Evolutionary conservation across 2,329 filamentous ascomycete species (phyloP).

Genomic region (Clonostachys byssicola): DNA sequence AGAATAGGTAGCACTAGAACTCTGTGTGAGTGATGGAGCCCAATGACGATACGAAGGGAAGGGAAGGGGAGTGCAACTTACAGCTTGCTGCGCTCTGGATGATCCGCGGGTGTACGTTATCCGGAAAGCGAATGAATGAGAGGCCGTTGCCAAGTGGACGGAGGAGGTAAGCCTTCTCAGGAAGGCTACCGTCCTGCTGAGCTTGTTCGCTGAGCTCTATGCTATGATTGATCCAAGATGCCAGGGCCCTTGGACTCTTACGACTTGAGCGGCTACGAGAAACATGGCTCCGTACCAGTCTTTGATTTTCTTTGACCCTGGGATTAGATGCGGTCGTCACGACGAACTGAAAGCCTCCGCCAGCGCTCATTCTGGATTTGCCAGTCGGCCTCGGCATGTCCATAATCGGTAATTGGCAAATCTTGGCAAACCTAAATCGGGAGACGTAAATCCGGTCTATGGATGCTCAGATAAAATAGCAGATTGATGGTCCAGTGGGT

Average conservation of each 20-base stretch:
- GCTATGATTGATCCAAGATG: background rate
- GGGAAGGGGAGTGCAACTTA: too few species aligned
- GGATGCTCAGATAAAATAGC: background rate
- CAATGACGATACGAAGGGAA: background rate
- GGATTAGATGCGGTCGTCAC: background rate
- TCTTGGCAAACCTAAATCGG: background rate
- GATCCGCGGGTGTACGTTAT: background rate
- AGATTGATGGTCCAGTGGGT: background rate
- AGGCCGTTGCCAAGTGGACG: background rate
- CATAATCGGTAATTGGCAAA: background rate
- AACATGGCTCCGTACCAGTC: background rate
- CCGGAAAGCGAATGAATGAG: background rate
- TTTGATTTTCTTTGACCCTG: background rate
- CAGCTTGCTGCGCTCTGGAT: background rate
- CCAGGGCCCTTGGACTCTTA: background rate
- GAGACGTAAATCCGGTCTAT: background rate
- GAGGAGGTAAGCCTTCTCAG: too few species aligned
- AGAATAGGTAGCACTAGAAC: background rate
- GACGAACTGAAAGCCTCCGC: background rate
- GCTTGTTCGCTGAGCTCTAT: background rate
- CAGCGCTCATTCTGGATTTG: background rate
- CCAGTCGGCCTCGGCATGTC: background rate
- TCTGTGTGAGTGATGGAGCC: background rate
- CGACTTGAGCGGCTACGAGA: background rate
- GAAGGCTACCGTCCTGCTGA: background rate